Evolutionary conservation across 129 eudicot species (phyloP).

Genomic region (Saposhnikovia divaricata): DNA sequence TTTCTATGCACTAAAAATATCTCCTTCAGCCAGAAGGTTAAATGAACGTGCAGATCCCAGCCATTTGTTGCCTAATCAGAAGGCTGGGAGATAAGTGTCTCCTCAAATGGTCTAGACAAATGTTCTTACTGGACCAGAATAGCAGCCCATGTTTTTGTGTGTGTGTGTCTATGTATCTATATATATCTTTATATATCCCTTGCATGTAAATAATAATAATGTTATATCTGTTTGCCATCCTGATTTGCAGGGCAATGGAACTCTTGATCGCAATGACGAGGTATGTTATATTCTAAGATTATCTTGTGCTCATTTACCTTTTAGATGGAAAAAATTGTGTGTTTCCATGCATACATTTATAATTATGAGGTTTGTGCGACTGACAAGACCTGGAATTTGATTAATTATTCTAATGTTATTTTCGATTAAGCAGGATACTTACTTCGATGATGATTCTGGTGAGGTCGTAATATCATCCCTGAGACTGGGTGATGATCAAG

Average conservation of each 20-base stretch:
- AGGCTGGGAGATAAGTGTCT: neutral
- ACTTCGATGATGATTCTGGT: conserved; percentile 88
- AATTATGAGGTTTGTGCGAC: neutral
- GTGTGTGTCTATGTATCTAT: neutral
- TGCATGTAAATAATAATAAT: neutral
- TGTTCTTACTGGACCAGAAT: conserved; percentile 1
- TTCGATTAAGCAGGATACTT: conserved; percentile 51
- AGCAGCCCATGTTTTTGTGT: neutral
- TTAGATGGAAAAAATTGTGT: neutral
- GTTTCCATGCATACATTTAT: neutral
- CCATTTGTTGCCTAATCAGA: neutral
- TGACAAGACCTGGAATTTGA: neutral
- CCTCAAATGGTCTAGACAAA: neutral
- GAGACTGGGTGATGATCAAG: conserved; percentile 81
- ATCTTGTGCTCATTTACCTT: neutral
- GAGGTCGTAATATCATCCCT: conserved; percentile 89
- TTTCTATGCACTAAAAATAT: neutral
- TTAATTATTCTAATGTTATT: neutral
- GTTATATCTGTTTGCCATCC: conserved; percentile 3
- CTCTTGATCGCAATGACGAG: conserved; percentile 82
- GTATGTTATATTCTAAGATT: conserved; percentile 24
- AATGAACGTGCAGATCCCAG: neutral
- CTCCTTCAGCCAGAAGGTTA: neutral
- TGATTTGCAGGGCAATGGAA: conserved; percentile 52
- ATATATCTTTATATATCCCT: neutral